Evolutionary conservation across 257 asterid species (phyloP).

Genomic region (Echium plantagineum): DNA sequence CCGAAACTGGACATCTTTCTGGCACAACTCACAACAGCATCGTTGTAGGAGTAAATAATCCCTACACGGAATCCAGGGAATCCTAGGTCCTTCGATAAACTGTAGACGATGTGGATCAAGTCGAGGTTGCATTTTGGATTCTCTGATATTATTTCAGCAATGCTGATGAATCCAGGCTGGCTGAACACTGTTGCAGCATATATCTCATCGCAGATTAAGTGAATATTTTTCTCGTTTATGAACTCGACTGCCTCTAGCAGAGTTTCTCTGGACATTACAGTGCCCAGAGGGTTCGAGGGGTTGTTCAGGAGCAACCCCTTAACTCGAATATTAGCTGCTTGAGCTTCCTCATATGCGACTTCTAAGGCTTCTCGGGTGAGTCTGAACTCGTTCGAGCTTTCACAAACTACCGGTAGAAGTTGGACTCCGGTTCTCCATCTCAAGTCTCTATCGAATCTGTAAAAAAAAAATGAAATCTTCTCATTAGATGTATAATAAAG

Average conservation of each 20-base stretch:
- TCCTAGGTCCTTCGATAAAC: slow-evolving; percentile 77
- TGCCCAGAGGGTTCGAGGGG: background rate
- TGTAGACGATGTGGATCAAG: slow-evolving; percentile 64
- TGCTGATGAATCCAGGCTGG: background rate
- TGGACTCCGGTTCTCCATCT: background rate
- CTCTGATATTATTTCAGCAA: slow-evolving; percentile 37
- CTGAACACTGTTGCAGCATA: background rate
- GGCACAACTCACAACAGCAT: slow-evolving; percentile 36
- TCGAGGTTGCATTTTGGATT: slow-evolving; percentile 25
- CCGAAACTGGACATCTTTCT: slow-evolving; percentile 88
- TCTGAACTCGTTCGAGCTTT: background rate
- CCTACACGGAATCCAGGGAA: slow-evolving; percentile 86
- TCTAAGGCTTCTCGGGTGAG: background rate
- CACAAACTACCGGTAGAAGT: background rate
- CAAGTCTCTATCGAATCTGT: background rate
- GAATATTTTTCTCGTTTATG: background rate
- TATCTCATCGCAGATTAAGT: background rate
- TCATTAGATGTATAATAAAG: background rate
- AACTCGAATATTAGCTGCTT: background rate
- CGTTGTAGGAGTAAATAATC: slow-evolving; percentile 62
- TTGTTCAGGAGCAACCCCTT: background rate
- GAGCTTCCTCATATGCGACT: background rate
- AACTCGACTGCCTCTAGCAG: background rate
- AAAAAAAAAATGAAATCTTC: no score
- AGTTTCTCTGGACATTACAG: background rate